Base-by-base conservation (phyloP, 345 rosid genomes). In the Salix exigua region DNA sequence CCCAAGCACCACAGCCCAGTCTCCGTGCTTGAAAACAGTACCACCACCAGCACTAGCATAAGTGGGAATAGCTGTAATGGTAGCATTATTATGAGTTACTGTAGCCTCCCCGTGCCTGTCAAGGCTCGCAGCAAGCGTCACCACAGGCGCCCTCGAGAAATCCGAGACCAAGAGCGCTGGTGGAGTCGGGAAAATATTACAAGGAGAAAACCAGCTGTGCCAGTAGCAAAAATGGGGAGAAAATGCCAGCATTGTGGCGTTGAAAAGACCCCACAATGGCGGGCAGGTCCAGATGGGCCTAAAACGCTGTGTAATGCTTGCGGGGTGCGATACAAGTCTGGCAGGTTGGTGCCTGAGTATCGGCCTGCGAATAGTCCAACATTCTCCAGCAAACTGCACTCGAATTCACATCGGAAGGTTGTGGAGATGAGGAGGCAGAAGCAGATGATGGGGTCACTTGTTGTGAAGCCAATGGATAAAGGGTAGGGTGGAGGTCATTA, bases 231-330 rank as follows among this genome's bases (percentile, higher is more conserved):
- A 1, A 78, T 83, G 2, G 97, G 97, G 55, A 88, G 97, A 82
- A 90, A 89, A 79, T 91, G 97, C 79, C 92, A 84, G 80, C 97
- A 91, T 75, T 93, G 97, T 19, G 93, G 94, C 23, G 82, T 90
- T 17, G 96, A 93, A 78, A 90, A 89, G 84, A 93, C 97, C 25
- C 97, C 97, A 37, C 97, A 93, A 65, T 93, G 97, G 97, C 83
- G 96, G 78, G 94, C 94, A 0, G 96, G 97, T 28, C 97, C 93
- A 0, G 30, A 72, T 35, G 97, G 97, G 3, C 91, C 96, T 10
- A 93, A 93, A 76, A 93, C 96, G 19, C 88, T 93, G 30, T 93
- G 97, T 75, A 93, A 93, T 53, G 97, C 97, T 4, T 93, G 96
- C 66, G 97, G 97, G 68, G 94, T 93, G 72, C 87, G 97, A 83